Evolutionary conservation across 2,329 filamentous ascomycete species (phyloP).

Genomic region (Tolypocladium cylindrosporum): DNA sequence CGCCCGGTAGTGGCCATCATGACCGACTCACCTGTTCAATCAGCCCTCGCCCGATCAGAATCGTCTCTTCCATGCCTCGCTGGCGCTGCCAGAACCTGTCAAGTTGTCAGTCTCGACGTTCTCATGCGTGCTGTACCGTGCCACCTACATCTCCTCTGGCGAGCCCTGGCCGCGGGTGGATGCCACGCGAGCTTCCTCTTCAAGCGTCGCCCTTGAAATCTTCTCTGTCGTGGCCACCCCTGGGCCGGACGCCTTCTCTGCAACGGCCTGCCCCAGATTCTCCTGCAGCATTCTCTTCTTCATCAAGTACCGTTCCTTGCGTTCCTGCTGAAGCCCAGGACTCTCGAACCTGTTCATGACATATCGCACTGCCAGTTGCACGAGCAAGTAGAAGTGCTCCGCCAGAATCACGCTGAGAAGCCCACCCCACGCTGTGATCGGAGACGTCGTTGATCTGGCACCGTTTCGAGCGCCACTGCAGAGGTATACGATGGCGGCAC

Average conservation of each 20-base stretch:
- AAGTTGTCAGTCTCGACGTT: slow-evolving; percentile 1
- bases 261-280: slow-evolving; percentile 49
- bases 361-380: slow-evolving; percentile 61
- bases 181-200: slow-evolving; percentile 49
- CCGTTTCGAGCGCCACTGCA: slow-evolving; percentile 64
- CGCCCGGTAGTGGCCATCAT: neutral
- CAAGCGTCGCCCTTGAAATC: slow-evolving; percentile 54
- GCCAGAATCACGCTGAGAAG: slow-evolving; percentile 74
- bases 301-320: slow-evolving; percentile 68
- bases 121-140: neutral
- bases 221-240: slow-evolving; percentile 44
- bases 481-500: slow-evolving; percentile 79
- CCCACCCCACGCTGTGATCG: slow-evolving; percentile 70
- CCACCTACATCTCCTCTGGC: slow-evolving; percentile 39
- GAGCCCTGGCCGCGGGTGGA: slow-evolving; percentile 38
- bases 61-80: slow-evolving; percentile 45
- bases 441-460: slow-evolving; percentile 53
- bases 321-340: slow-evolving; percentile 76
- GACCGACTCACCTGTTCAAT: slow-evolving; percentile 33
- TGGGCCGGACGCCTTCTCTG: slow-evolving; percentile 35
- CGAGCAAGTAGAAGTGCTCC: slow-evolving; percentile 80
- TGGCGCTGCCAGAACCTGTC: slow-evolving; percentile 53
- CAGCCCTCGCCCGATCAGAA: slow-evolving; percentile 43
- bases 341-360: slow-evolving; percentile 75
- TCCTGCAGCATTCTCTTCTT: slow-evolving; percentile 73